Base-by-base conservation (phyloP, 441 rosid genomes). In the Populus hybrid region DNA sequence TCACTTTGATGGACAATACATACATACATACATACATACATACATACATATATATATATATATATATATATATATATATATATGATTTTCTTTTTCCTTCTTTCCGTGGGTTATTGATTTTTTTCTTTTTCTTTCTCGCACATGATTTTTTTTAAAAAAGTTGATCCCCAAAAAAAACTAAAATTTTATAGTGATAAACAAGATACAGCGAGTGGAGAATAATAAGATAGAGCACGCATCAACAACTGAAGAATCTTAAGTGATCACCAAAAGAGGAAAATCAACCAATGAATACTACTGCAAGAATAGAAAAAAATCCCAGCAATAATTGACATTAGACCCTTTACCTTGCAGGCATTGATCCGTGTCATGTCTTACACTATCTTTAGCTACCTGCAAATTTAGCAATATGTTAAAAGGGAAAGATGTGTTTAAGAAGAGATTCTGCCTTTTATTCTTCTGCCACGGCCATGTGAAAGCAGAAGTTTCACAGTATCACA, bases 371-470 rank as follows among this genome's bases (percentile, higher is more conserved):
- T 75, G 72, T 64, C 83, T 79, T 79, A 67, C 79, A 16, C 70
- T 16, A 36, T 57, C 28, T 42, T 42, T 1, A 42, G 30, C 70
- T 76, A 46, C 77, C 80, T 40, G 64, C 79, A 74, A 77, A 73
- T 46, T 61, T 67, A 77, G 76, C 77, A 72, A 75, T 26, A 57
- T 57, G 81, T 82, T 75, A 68, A 68, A 77, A 82, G 74, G 76
- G 81, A 73, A 85, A 84, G 76, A 74, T 74, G 86, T 85, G 84
- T 81, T 72, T 40, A 78, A 34, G 80, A 83, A 85, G 85, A 82
- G 82, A 85, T 84, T 89, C 87, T 77, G 12, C 68, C 42, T 85
- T 85, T 86, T 89, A 83, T 88, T 91, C 88, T 85, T 82, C 83
- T 79, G 87, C 82, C 87, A 81, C 87, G 79, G 79, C 10, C 11